Evolutionary conservation across 2,329 filamentous ascomycete genomes (phyloP), one percentile per base, ranked within the genome.

Genomic region (Nothopassalora personata): DNA sequence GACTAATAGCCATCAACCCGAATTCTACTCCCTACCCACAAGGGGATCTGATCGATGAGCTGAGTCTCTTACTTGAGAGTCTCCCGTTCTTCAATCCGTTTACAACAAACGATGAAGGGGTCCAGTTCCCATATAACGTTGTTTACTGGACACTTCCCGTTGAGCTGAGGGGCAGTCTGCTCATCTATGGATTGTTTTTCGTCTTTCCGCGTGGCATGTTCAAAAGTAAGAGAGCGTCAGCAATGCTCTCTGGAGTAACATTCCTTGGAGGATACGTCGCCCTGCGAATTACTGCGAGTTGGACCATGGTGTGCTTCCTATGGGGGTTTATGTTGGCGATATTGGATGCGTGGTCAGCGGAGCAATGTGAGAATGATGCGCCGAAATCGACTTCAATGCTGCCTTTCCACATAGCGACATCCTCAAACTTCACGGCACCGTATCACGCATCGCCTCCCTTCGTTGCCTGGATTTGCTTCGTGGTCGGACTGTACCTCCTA

Each of bases 321-420:
- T 56, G 54, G 19, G 64, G 64, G 1, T 61, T 66, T 30, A 48
- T 62, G 8, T 56, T 65, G 19, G 63, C 63, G 6, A 45, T 65
- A 31, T 33, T 57, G n/a, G 54, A 57, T 33, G 46, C 36, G 11
- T 51, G 54, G 46, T 43, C 54, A 31, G 27, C 33, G 48, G 48
- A 15, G 6, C 6, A 34, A 34, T 6, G 31, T n/a, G 11, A 27
- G 15, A 28, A 15, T 19, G 10, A 31, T n/a, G n/a, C n/a, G n/a
- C n/a, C n/a, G n/a, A n/a, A n/a, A n/a, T n/a, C n/a, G n/a, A n/a
- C n/a, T n/a, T n/a, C n/a, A n/a, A n/a, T n/a, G n/a, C n/a, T n/a
- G n/a, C n/a, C n/a, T n/a, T n/a, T n/a, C n/a, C n/a, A n/a, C n/a
- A n/a, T n/a, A n/a, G n/a, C n/a, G n/a, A n/a, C n/a, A n/a, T n/a